Evolutionary conservation across 2,329 filamentous ascomycete genomes (phyloP), one percentile per base, ranked within the genome.

Genomic region (Verruconis gallopava): DNA sequence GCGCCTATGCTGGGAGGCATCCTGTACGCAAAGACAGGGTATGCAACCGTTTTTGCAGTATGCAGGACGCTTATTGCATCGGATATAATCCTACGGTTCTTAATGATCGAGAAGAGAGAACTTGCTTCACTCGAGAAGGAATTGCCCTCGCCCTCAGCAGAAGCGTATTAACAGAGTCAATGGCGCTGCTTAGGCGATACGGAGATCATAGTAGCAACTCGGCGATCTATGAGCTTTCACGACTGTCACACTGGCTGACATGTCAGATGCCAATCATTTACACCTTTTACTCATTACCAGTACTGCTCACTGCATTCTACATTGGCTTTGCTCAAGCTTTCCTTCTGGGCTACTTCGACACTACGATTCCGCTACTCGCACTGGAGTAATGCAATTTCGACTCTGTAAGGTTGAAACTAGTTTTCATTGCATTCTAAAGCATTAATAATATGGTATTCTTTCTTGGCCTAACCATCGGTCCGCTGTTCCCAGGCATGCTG

Each of bases 21-120:
- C 0, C 54, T 80, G 1, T 80, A 79, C 51, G 63, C 71, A 20
- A 71, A 71, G 49, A 65, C 68, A 1, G 77, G 76, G 2, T 42
- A 34, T 14, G 52, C 56, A 9, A 74, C 72, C 0, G 74, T 80
- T 0, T 79, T 79, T 52, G 68, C 66, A 0, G 57, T 79, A 17
- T 69, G 67, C 1, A 64, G 74, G 37, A 68, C 61, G 0, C 54
- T 80, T 5, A 53, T 81, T 1, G 65, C 51, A 0, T 45, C 79
- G 12, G 77, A 81, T 53, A 71, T 80, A 44, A 43, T 72, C 17
- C 69, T 79, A 66, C 68, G 77, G 11, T 50, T 76, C 0, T 53
- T 74, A 4, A 64, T 81, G 40, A 66, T 81, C n/a, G 77, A 81
- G 55, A 77, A 76, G 56, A 75, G 73, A 51, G 64, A n/a, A n/a